Percentiles rank a stretch among this genome's conserved stretches.
Conservation (phyloP, 805 yeast genomes). For the Pichia exigua region DNA sequence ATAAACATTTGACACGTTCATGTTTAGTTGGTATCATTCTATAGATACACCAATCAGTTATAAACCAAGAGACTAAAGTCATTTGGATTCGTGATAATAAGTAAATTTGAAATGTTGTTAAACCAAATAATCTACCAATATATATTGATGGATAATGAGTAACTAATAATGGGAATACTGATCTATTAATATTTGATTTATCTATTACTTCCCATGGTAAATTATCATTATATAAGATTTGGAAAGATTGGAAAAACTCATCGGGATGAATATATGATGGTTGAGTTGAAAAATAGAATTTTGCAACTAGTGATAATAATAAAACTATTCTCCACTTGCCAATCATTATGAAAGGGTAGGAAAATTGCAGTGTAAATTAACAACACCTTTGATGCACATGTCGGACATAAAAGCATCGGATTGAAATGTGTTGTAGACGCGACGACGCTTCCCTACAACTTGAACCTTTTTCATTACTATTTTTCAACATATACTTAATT, state of each 20-base stretch:
- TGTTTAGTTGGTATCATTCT: slow-evolving; percentile 28
- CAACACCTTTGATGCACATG: not conserved
- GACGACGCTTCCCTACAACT: not conserved
- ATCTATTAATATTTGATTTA: slow-evolving; percentile 49
- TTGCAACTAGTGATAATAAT: slow-evolving; percentile 34
- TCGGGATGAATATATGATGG: slow-evolving; percentile 94
- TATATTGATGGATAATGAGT: slow-evolving; percentile 61
- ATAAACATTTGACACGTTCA: slow-evolving; percentile 33
- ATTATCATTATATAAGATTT: slow-evolving; percentile 49
- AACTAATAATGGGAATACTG: slow-evolving; percentile 59
- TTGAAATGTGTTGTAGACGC: not conserved
- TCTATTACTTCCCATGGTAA: slow-evolving; percentile 80
- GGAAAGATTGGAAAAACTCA: slow-evolving; percentile 91
- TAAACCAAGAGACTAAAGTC: slow-evolving; percentile 26
- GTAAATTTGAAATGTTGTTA: slow-evolving; percentile 43
- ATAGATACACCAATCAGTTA: slow-evolving; percentile 25
- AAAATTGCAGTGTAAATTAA: not conserved
- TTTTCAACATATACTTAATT: too few relatives aligned
- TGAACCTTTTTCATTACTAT: too few relatives aligned
- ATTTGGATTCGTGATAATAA: slow-evolving; percentile 45
- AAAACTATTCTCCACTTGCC: slow-evolving; percentile 38
- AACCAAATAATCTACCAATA: slow-evolving; percentile 26
- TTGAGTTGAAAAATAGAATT: slow-evolving; percentile 53
- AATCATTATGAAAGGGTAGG: not conserved
- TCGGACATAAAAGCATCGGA: not conserved